phyloP scores from a whole-genome alignment of 2,329 filamentous ascomycete species.

The Fusarium devonianum region DNA sequence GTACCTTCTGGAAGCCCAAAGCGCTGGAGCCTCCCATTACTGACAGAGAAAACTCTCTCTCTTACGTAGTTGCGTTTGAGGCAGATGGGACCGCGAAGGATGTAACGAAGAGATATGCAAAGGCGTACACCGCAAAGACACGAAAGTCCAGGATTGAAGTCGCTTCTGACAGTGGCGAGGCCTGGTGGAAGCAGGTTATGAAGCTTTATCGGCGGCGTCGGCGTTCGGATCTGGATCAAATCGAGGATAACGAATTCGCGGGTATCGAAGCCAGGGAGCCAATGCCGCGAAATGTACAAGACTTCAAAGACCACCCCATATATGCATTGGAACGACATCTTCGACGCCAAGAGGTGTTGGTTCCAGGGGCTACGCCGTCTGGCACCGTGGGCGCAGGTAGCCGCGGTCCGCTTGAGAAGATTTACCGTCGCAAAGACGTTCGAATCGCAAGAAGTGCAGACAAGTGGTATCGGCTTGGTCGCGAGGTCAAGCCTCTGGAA shows the following conservation, averaged over 20 bases:
- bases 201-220: conserved; percentile 53
- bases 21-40: conserved; percentile 83
- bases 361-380: conserved; percentile 71
- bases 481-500: conserved; percentile 79
- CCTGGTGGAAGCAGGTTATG: conserved; percentile 64
- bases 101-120: conserved; percentile 86
- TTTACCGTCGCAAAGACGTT: conserved; percentile 85
- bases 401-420: conserved; percentile 70
- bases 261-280: conserved; percentile 76
- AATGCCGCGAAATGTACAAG: conserved; percentile 84
- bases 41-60: conserved; percentile 78
- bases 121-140: conserved; percentile 90
- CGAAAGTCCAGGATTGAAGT: conserved; percentile 79
- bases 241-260: conserved; percentile 80
- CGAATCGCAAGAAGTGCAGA: conserved; percentile 79
- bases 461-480: conserved; percentile 89
- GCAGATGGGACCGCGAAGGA: conserved; percentile 80
- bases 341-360: conserved; percentile 80
- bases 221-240: conserved; percentile 74
- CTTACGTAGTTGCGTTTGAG: conserved; percentile 87
- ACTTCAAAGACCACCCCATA: conserved; percentile 86
- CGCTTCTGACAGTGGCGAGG: conserved; percentile 54
- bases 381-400: conserved; percentile 79
- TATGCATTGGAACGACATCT: conserved; percentile 88
- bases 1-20: conserved; percentile 74